Evolutionary conservation across 805 yeast species (phyloP), one percentile per base, ranked within the genome.

Genomic region (Priceomyces carsonii): DNA sequence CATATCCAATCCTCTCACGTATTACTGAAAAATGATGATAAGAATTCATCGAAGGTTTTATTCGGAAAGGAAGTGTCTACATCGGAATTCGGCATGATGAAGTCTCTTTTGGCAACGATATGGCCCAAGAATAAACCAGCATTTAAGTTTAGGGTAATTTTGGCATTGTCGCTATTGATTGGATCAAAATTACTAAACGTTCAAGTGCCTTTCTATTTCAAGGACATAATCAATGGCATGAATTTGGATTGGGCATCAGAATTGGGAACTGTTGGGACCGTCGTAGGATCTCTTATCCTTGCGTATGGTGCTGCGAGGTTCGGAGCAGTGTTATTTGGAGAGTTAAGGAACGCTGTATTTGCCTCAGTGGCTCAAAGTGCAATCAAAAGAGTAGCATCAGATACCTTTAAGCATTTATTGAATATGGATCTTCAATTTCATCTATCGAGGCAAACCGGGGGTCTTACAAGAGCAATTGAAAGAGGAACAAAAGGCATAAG

Each of bases 401-500:
- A 85, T 53, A 89, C 97, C 0, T 93, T 91, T 59, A 71, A 68
- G 28, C 98, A 91, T 58, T 66, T 93, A 34, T 71, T 93, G 59
- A 79, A 78, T 49, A 71, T 93, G 59, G 99, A 93, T 61, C 65
- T 90, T 36, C 84, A 87, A 14, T 93, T 91, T 75, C 99, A 93
- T 59, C 63, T 93, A 26, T 74, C 91, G 8, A 73, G 90, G 47
- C 98, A 93, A 59, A 93, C 99, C 0, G 99, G 99, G 46, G 98
- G 96, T 0, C 63, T 93, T 21, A 91, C 97, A 0, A 71, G 99
- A 42, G 98, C 98, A 1, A 93, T 93, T 51, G 99, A 93, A 53
- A 72, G 99, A 45, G 99, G 99, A 59, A 91, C 98, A 1, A 91
- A 93, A 51, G 99, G 99, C 66, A 91, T 93, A 35, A 82, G 95